Evolutionary conservation across 2,329 filamentous ascomycete genomes (phyloP).

Genomic region (Phaeosphaeria sp.): DNA sequence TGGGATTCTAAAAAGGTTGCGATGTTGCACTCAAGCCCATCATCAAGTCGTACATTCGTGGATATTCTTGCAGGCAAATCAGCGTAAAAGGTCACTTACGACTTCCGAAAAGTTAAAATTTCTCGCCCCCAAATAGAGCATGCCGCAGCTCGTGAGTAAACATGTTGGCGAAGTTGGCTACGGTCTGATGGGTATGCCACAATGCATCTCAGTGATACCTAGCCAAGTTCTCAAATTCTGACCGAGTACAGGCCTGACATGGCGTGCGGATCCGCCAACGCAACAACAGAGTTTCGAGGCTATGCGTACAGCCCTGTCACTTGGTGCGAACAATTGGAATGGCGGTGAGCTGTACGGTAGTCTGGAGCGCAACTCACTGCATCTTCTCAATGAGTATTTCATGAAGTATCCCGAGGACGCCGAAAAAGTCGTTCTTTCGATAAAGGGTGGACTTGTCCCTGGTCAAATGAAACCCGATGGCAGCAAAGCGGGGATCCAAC

Average conservation of each 20-base stretch:
- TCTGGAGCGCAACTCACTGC: conserved; percentile 55
- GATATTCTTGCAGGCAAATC: no score
- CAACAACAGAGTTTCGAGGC: conserved; percentile 51
- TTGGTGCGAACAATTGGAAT: conserved; percentile 59
- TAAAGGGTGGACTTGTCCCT: conserved; percentile 55
- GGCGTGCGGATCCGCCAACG: conserved; percentile 49
- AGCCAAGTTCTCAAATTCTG: conserved; percentile 2
- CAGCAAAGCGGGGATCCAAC: conserved; percentile 48
- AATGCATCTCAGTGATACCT: background rate
- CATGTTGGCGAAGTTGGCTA: conserved; percentile 53
- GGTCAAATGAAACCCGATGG: conserved; percentile 50
- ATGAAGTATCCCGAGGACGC: conserved; percentile 59
- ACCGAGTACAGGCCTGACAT: conserved; percentile 51
- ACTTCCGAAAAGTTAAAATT: background rate
- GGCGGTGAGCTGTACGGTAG: conserved; percentile 59
- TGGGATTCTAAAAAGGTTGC: no score
- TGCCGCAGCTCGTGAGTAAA: conserved; percentile 47
- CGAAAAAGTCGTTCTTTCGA: conserved; percentile 58
- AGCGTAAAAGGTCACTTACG: background rate
- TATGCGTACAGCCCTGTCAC: conserved; percentile 52
- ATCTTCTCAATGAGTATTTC: conserved; percentile 60
- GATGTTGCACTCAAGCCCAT: no score
- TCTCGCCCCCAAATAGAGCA: conserved; percentile 9
- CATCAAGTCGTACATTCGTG: no score
- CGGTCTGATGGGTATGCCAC: conserved; percentile 54